phyloP scores from a whole-genome alignment of 1,284 basidiomycete species.

The Leccinum fuscescens region DNA sequence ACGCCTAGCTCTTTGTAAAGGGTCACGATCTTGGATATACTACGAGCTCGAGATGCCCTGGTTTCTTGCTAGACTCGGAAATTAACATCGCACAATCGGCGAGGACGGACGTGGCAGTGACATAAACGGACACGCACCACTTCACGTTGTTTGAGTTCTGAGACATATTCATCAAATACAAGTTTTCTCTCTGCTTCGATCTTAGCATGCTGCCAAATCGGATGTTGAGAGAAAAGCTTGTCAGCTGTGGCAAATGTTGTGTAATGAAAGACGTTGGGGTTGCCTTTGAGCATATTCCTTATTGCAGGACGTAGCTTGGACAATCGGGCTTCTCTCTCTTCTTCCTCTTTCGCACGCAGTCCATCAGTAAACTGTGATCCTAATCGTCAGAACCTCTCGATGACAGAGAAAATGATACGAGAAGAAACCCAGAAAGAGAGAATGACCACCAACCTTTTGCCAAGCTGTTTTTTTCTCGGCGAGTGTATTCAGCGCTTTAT shows the following conservation, averaged over 20 bases:
- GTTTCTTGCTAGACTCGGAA: constrained; percentile 61
- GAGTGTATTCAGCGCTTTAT: constrained; percentile 90
- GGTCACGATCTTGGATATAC: no score
- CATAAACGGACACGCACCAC: constrained; percentile 52
- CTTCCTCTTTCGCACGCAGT: constrained; percentile 66
- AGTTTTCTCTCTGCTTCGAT: constrained; percentile 80
- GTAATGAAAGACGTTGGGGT: constrained; percentile 84
- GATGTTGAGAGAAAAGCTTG: constrained; percentile 77
- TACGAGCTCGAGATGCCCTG: constrained; percentile 64
- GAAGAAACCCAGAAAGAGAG: neutral
- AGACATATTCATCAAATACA: constrained; percentile 88
- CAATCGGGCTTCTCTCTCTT: constrained; percentile 72
- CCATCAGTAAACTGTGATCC: constrained; percentile 68
- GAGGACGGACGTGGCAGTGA: neutral
- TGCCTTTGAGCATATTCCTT: constrained; percentile 79
- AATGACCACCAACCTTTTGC: constrained; percentile 67
- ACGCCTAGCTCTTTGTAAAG: constrained; percentile 83
- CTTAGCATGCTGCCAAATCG: constrained; percentile 84
- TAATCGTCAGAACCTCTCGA: constrained; percentile 9
- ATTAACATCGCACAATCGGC: constrained; percentile 8
- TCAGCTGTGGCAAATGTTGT: constrained; percentile 87
- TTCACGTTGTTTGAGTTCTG: constrained; percentile 81
- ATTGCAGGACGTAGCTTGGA: constrained; percentile 81
- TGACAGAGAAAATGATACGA: neutral
- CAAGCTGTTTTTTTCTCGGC: constrained; percentile 93